Base-by-base conservation (phyloP, 2,329 filamentous ascomycete genomes). In the Claviceps pusilla region DNA sequence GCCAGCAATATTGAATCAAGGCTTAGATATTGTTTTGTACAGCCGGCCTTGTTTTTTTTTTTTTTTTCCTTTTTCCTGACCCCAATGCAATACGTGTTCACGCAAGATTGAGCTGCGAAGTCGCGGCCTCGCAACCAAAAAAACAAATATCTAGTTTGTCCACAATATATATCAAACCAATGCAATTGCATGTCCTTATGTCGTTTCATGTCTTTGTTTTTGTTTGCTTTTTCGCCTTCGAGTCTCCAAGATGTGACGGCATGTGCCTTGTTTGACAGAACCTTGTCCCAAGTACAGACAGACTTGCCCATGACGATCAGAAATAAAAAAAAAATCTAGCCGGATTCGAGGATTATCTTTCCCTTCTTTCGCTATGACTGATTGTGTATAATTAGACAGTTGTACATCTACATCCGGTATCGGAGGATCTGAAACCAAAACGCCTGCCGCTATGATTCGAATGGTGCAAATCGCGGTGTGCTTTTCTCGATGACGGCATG, bases 401-500 rank as follows among this genome's bases (percentile, higher is more conserved):
- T 69, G 66, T 73, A 74, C 71, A 73, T 75, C 69, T 74, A 73
- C 69, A 72, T 70, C 68, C 67, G 70, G 67, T 69, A 69, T 71
- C 66, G 67, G 72, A 69, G 69, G 64, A 63, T 73, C 65, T 68
- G 68, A 71, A 72, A 71, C 71, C 69, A 77, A 77, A 77, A 77
- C 75, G 73, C 75, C 73, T 72, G 73, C 73, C 74, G 74, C 75
- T 77, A 76, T 78, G 74, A 68, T 65, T 66, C 62, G 62, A 67
- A 68, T 64, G 61, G 59, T 66, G 65, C 65, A 67, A 64, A 64
- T 68, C 62, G 64, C 63, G 61, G 62, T 59, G 59, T 66, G 57
- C 48, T 60, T 60, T 60, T 65, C 60, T 64, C 60, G 61, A 61
- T 61, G 59, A 62, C 59, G 58, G 59, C 59, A 61, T 58, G 56